Percentiles rank a stretch among this genome's conserved stretches.
Conservation (phyloP, 352 stramenopile species). For the Pythium sp. region DNA sequence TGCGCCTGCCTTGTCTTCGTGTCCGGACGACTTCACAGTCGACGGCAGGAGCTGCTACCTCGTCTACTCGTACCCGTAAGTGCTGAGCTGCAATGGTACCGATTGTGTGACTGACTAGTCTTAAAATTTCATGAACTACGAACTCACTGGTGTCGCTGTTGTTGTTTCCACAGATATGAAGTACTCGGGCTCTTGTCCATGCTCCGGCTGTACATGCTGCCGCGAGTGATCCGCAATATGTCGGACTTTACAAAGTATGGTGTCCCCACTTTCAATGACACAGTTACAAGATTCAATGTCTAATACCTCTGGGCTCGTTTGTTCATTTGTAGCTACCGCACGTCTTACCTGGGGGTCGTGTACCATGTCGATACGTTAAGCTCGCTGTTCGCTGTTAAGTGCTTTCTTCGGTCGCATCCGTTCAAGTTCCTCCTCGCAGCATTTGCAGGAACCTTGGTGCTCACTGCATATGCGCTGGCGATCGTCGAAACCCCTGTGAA, state of each 20-base stretch:
- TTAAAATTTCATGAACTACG: neutral
- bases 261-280: neutral
- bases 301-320: neutral
- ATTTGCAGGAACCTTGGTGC: constrained; percentile 40
- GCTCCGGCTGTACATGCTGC: constrained; percentile 75
- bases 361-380: constrained; percentile 77
- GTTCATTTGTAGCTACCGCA: constrained; percentile 49
- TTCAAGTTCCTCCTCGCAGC: constrained; percentile 53
- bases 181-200: constrained; percentile 62
- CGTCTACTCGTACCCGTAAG: constrained; percentile 66
- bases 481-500: constrained; percentile 73
- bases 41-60: constrained; percentile 52
- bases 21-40: constrained; percentile 31
- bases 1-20: constrained; percentile 15
- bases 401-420: constrained; percentile 62
- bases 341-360: constrained; percentile 66
- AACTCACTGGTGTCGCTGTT: neutral
- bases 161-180: constrained; percentile 40
- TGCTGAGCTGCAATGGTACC: neutral
- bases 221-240: constrained; percentile 68
- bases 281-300: too few species aligned
- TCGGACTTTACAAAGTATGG: constrained; percentile 72
- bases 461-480: constrained; percentile 59
- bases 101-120: neutral
- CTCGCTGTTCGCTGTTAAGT: constrained; percentile 82